phyloP scores from a whole-genome alignment of 2,329 filamentous ascomycete genomes.

The Albifimbria verrucaria region DNA sequence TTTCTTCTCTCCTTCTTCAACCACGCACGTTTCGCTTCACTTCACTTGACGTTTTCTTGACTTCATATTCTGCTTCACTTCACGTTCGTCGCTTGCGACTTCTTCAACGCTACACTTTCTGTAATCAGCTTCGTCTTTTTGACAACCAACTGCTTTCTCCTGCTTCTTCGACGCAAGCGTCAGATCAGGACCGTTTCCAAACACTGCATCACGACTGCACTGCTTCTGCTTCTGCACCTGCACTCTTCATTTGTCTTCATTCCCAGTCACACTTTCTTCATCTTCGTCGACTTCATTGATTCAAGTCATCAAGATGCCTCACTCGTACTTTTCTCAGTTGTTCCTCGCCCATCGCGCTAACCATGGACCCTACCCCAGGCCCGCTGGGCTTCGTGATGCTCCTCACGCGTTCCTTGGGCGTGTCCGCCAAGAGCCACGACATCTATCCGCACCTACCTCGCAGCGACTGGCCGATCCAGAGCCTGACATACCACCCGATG shows the following conservation, averaged over 20 bases:
- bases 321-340: not conserved
- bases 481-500: too few species aligned
- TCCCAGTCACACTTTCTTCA: not conserved
- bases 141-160: not conserved
- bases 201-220: not conserved
- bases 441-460: too few species aligned
- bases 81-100: not conserved
- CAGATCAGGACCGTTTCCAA: not conserved
- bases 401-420: not conserved
- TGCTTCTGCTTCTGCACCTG: not conserved
- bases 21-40: not conserved
- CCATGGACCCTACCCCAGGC: not conserved
- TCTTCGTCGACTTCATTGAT: not conserved
- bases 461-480: too few species aligned
- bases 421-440: too few species aligned
- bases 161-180: not conserved
- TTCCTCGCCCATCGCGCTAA: not conserved
- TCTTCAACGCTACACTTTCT: not conserved
- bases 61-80: constrained; percentile 1
- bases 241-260: not conserved
- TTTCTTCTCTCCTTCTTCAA: not conserved
- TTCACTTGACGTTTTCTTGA: constrained; percentile 6
- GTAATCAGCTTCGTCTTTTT: not conserved
- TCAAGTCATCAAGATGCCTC: not conserved
- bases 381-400: not conserved